Base-by-base conservation (phyloP, 1,284 basidiomycete species). In the Naganishia cerealis region DNA sequence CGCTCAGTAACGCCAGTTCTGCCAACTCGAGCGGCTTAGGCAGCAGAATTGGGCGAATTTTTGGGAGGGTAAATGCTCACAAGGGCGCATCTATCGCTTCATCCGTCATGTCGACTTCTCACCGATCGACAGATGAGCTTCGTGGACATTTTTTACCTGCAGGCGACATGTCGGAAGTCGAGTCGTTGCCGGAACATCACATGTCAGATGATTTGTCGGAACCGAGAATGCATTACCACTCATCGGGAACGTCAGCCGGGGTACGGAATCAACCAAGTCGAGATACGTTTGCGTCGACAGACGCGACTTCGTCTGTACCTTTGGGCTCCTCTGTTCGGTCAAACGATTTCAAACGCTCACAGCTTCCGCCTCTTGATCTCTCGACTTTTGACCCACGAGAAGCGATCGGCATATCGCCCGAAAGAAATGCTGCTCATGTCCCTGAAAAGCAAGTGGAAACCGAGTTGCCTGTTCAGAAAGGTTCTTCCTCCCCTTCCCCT, bases 1-100 rank as follows among this genome's bases (percentile, higher is more conserved):
- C 76, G 10, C 71, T 73, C 12, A 77, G 75, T 52, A 75, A 73
- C 46, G 75, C 78, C 39, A 68, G 66, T 39, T 61, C 66, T 8
- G 76, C 75, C 16, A 74, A 70, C 57, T 54, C 52, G 38, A 66
- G 54, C 42, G 70, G 70, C 29, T 66, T 77, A 24, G 73, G 72
- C n/a, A 72, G 70, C 52, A 50, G 61, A 36, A 57, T 58, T 74
- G 74, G 63, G 43, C 53, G 54, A 21, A 66, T 66, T 16, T 56
- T 57, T 46, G 55, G 71, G 70, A 48, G 68, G 67, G 39, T 65
- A 50, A 54, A 67, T 3, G 70, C 70, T 3, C 61, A 33, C 16
- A 53, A 53, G 50, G 61, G 61, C 3, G 42, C 61, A 16, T 63
- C 61, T 9, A 58, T 67, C 8, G 66, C 66, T 29, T 55, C 59